Percentiles rank a stretch among this genome's conserved stretches.
Evolutionary conservation across 2,329 filamentous ascomycete genomes (phyloP).

Genomic region (Cladophialophora yegresii): DNA sequence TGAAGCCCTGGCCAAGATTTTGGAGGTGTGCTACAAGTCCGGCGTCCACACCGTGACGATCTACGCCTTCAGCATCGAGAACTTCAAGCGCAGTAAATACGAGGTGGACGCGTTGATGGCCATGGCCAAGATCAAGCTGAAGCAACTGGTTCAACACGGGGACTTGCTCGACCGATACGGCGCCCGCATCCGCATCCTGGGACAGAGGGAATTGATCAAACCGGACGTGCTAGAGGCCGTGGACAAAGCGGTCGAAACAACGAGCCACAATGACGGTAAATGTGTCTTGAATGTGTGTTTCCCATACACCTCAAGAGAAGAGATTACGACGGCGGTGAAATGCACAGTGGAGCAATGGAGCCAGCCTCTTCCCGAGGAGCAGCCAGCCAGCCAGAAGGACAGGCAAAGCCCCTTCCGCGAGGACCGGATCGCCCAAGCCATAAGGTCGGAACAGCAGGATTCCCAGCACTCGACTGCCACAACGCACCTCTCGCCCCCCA

Average conservation of each 20-base stretch:
- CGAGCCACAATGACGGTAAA: constrained; percentile 73
- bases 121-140: constrained; percentile 92
- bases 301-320: constrained; percentile 92
- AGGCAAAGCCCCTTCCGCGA: constrained; percentile 77
- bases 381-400: constrained; percentile 41
- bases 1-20: constrained; percentile 88
- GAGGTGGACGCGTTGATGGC: constrained; percentile 98
- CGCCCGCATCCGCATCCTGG: constrained; percentile 80
- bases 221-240: constrained; percentile 87
- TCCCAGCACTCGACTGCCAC: constrained; percentile 45
- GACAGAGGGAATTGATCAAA: constrained; percentile 79
- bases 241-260: constrained; percentile 81
- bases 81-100: constrained; percentile 95
- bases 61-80: constrained; percentile 98
- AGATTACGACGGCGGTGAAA: constrained; percentile 88
- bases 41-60: constrained; percentile 96
- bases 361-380: constrained; percentile 62
- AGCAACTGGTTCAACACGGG: constrained; percentile 88
- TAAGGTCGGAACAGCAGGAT: constrained; percentile 68
- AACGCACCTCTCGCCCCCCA: constrained; percentile 42
- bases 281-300: constrained; percentile 92
- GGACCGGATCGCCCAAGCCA: constrained; percentile 81
- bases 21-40: constrained; percentile 97
- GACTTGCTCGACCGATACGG: constrained; percentile 92
- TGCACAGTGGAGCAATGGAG: constrained; percentile 86